Base-by-base conservation (phyloP, 2,329 filamentous ascomycete genomes). In the Stemphylium vesicarium region DNA sequence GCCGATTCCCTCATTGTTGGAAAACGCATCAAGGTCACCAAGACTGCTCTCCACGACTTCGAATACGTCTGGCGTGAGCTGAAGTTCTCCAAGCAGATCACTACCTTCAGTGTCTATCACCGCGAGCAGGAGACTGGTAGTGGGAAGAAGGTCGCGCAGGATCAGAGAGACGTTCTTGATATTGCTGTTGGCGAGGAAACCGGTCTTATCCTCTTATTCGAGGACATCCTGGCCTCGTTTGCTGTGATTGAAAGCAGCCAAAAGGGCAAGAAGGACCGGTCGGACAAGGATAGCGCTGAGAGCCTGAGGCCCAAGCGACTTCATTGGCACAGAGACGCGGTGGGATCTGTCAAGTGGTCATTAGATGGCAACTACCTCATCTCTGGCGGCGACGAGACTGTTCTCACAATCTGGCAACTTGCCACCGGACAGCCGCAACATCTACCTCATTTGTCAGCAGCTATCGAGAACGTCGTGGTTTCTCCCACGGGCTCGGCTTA, bases 361-460 rank as follows among this genome's bases (percentile, higher is more conserved):
- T 82, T 82, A 63, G 95, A 99, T 81, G 93, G 91, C 45, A 92
- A 96, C 71, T 99, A 99, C 74, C 78, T 99, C 55, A 88, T 99
- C 47, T 98, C 95, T 52, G 95, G 95, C 70, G 95, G 95, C 29
- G 86, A 87, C 18, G 95, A 99, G 77, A 93, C 92, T 7, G 90
- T 92, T 16, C 81, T 99, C 37, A 91, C 96, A 8, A 80, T 97
- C 29, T 98, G 93, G 93, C 95, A 99, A 76, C 81, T 97, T 53
- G 91, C 96, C 63, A 97, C 94, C 0, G 88, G 88, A 59, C 88
- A 88, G 71, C 87, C 86, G 68, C 89, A 95, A 70, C 91, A 88
- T 69, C 80, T 99, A 24, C 95, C 95, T n/a, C 92, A 98, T 82
- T 82, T 99, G 53, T 89, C 90, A 20, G 90, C 92, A 5, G 86